Evolutionary conservation across 2,329 filamentous ascomycete species (phyloP).

Genomic region (Bipolaris victoriae): DNA sequence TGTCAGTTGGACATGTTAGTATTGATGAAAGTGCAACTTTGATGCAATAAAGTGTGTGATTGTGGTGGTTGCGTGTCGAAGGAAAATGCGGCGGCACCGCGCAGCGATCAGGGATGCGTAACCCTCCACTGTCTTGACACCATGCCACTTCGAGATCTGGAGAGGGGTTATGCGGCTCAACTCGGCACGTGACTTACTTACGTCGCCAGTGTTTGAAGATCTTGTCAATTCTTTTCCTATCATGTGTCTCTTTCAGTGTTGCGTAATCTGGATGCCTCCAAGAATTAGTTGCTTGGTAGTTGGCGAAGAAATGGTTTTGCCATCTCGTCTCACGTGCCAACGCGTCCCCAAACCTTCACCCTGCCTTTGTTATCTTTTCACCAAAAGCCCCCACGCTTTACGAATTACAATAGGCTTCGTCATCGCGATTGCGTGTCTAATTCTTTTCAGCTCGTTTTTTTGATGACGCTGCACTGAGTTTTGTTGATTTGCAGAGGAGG

Average conservation of each 20-base stretch:
- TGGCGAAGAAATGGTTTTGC: background rate
- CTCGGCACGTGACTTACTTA: constrained; percentile 16
- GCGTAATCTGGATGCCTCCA: background rate
- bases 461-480: background rate
- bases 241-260: background rate
- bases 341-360: background rate
- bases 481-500: background rate
- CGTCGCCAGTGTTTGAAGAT: background rate
- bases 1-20: constrained; percentile 33
- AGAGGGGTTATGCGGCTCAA: constrained; percentile 19
- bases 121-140: constrained; percentile 23
- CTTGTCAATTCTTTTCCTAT: background rate
- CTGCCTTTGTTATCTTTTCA: background rate
- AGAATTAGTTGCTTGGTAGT: background rate
- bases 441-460: background rate
- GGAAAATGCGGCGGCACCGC: constrained; percentile 26
- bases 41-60: constrained; percentile 25
- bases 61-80: constrained; percentile 27
- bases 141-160: constrained; percentile 27
- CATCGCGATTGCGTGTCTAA: background rate
- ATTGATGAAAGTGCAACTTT: constrained; percentile 31
- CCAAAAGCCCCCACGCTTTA: background rate
- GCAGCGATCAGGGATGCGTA: constrained; percentile 35
- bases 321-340: background rate
- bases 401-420: background rate